A percentile compares a stretch with the other conserved stretches of the same genome.
Evolutionary conservation across 768 basidiomycete species (phyloP).

Genomic region (Amanita subjunquillea): DNA sequence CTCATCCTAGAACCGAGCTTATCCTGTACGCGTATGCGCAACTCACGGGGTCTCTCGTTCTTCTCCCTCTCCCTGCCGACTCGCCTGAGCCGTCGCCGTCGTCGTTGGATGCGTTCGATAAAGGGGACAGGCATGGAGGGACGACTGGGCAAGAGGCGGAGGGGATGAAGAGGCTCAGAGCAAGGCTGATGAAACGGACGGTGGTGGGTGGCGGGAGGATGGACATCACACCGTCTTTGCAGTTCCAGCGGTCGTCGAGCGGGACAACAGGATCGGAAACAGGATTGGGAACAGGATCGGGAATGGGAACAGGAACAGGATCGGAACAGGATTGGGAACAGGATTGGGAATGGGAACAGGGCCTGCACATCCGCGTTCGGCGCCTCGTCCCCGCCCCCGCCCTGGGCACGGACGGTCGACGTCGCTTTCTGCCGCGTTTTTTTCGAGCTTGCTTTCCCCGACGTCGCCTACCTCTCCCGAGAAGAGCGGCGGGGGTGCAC

Average conservation of each 20-base stretch:
- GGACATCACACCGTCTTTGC: constrained; percentile 53
- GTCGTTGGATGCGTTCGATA: too few relatives aligned
- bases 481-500: too few relatives aligned
- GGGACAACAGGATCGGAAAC: neutral
- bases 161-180: constrained; percentile 35
- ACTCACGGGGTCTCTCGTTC: constrained; percentile 53
- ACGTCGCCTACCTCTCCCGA: constrained; percentile 10
- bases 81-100: neutral
- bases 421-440: constrained; percentile 41
- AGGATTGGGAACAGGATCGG: too few relatives aligned
- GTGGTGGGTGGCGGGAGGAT: constrained; percentile 68
- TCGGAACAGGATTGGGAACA: neutral
- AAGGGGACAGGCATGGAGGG: too few relatives aligned
- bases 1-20: constrained; percentile 42
- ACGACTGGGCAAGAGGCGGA: constrained; percentile 20
- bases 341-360: neutral
- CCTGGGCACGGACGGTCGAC: constrained; percentile 34
- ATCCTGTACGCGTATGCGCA: constrained; percentile 84
- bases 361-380: too few relatives aligned
- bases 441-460: constrained; percentile 35
- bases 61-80: constrained; percentile 32
- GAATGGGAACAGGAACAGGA: too few relatives aligned
- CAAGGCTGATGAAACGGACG: constrained; percentile 35
- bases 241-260: neutral
- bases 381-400: too few relatives aligned